Evolutionary conservation across 2,329 filamentous ascomycete species (phyloP).

Genomic region (Colletotrichum sansevieriae): DNA sequence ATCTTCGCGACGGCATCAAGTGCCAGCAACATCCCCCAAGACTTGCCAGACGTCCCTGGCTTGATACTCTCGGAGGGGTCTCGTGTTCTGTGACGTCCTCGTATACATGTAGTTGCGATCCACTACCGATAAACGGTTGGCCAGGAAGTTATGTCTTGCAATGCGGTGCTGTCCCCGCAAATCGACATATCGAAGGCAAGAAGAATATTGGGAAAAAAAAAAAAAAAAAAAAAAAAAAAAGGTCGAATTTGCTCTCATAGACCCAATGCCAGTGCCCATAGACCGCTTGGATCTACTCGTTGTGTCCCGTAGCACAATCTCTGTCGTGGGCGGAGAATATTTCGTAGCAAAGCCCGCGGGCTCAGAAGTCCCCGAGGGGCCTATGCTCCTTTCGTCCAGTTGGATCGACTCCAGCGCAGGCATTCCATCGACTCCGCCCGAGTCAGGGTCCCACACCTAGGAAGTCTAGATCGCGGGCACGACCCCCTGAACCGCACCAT

Average conservation of each 20-base stretch:
- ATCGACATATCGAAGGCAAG: background rate
- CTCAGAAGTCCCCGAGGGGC: constrained; percentile 39
- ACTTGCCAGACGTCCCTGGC: background rate
- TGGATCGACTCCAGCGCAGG: constrained; percentile 36
- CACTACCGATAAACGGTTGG: too few species aligned
- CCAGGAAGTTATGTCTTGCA: background rate
- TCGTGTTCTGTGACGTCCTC: background rate
- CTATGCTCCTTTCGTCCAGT: constrained; percentile 40
- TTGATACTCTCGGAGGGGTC: too few species aligned
- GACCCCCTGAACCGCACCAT: constrained; percentile 22
- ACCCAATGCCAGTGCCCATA: constrained; percentile 1
- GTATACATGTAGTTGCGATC: too few species aligned
- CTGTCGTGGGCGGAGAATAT: constrained; percentile 42
- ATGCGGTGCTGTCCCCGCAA: background rate
- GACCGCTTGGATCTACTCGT: constrained; percentile 27
- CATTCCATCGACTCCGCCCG: constrained; percentile 38
- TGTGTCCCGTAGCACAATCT: constrained; percentile 38
- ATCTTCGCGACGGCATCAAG: constrained; percentile 27
- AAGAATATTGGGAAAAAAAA: background rate
- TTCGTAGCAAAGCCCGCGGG: constrained; percentile 39
- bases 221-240: too few species aligned
- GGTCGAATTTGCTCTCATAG: constrained; percentile 1
- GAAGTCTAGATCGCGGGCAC: constrained; percentile 38
- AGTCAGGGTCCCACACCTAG: constrained; percentile 40
- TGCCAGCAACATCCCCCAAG: constrained; percentile 30